phyloP scores from a whole-genome alignment of 495 filamentous ascomycete genomes.

The Penicillium manginii region DNA sequence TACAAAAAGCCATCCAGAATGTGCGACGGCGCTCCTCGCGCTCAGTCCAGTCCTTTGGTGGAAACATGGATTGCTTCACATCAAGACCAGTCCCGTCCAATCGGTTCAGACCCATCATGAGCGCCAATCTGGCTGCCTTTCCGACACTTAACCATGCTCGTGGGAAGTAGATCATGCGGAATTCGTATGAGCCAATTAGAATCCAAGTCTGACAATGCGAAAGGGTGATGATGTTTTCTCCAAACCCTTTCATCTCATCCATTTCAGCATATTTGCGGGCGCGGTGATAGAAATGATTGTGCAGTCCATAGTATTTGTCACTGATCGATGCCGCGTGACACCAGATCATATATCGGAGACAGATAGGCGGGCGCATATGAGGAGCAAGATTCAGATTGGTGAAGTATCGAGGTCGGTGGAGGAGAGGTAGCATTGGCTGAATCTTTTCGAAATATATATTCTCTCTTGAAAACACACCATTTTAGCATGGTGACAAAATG shows the following conservation, averaged over 20 bases:
- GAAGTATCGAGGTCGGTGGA: conserved; percentile 85
- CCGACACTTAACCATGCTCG: conserved; percentile 94
- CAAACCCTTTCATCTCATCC: conserved; percentile 92
- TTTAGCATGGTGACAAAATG: conserved; percentile 14
- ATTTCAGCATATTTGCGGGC: conserved; percentile 87
- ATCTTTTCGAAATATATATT: conserved; percentile 90
- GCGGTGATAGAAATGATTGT: conserved; percentile 83
- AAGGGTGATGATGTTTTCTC: conserved; percentile 81
- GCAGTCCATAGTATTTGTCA: conserved; percentile 76
- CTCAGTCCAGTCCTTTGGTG: conserved; percentile 90
- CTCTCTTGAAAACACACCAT: conserved; percentile 53
- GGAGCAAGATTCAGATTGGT: conserved; percentile 85
- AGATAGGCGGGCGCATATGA: conserved; percentile 82
- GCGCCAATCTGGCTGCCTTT: conserved; percentile 69
- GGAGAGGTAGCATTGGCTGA: conserved; percentile 81
- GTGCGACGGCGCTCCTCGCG: conserved; percentile 87
- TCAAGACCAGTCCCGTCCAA: conserved; percentile 85
- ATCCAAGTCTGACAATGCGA: conserved; percentile 82
- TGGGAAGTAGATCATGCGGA: conserved; percentile 97
- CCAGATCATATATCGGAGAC: conserved; percentile 94
- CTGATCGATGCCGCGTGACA: conserved; percentile 79
- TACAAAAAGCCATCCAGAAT: conserved; percentile 91
- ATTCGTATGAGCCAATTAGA: conserved; percentile 83
- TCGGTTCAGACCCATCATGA: conserved; percentile 94
- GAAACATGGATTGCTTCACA: conserved; percentile 87